A percentile compares a stretch with the other conserved stretches of the same genome.
Conservation (phyloP, 192 early-diverging fungal species). For the Phlyctochytrium arcticum region DNA sequence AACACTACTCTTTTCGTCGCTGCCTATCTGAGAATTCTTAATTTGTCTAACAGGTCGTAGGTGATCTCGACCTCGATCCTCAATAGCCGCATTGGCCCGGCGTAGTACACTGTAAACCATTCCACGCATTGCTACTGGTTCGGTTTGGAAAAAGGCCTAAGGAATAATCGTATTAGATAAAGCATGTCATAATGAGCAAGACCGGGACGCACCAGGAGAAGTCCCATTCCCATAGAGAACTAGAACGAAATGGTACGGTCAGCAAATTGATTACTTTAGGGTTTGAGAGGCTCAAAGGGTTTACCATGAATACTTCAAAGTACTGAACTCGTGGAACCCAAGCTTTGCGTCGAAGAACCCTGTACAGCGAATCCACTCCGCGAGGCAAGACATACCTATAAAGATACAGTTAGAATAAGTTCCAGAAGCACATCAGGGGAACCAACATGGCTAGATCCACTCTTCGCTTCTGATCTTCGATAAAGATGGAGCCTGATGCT, state of each 20-base stretch:
- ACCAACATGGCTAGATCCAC: conserved; percentile 61
- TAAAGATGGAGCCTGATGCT: conserved; percentile 56
- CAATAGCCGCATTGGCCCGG: not conserved
- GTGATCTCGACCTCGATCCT: not conserved
- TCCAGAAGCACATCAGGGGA: not conserved
- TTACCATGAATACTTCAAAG: conserved; percentile 55
- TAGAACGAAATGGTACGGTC: not conserved
- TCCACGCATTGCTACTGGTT: conserved; percentile 31
- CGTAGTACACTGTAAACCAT: conserved; percentile 9
- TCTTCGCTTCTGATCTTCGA: conserved; percentile 61
- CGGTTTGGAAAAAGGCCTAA: conserved; percentile 29
- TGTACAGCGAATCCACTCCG: conserved; percentile 60
- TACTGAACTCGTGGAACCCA: conserved; percentile 54
- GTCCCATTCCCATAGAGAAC: conserved; percentile 61
- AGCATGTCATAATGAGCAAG: not conserved
- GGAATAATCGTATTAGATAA: not conserved
- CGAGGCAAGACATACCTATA: conserved; percentile 62
- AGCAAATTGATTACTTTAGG: no score
- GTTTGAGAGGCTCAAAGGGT: not conserved
- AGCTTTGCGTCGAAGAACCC: conserved; percentile 54
- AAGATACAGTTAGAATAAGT: not conserved
- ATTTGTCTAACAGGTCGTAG: no score
- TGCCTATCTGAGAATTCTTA: no score
- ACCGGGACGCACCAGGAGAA: conserved; percentile 55
- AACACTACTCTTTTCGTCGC: no score